A percentile compares a stretch with the other conserved stretches of the same genome.
phyloP scores from a whole-genome alignment of 2,329 filamentous ascomycete genomes.

The Ascocoryne sarcoides region DNA sequence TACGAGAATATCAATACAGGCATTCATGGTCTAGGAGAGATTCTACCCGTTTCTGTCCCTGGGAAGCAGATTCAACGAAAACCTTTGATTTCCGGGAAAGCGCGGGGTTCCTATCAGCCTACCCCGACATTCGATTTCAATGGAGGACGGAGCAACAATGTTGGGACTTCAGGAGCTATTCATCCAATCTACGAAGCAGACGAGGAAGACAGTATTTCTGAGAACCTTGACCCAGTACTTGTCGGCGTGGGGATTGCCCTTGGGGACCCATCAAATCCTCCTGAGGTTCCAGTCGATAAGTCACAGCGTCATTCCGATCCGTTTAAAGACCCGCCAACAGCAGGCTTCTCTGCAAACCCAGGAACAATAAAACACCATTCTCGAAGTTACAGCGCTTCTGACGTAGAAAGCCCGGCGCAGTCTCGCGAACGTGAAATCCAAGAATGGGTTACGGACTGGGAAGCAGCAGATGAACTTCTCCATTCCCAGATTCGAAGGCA shows the following conservation, averaged over 20 bases:
- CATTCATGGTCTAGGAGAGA: slow-evolving; percentile 15
- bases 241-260: slow-evolving; percentile 17
- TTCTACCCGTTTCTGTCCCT: slow-evolving; percentile 5
- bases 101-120: slow-evolving; percentile 31
- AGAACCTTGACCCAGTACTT: slow-evolving; percentile 2
- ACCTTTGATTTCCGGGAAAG: slow-evolving; percentile 29
- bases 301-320: slow-evolving; percentile 21
- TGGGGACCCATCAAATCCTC: slow-evolving; percentile 12
- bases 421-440: slow-evolving; percentile 28
- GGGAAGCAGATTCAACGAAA: slow-evolving; percentile 28
- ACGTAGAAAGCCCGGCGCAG: slow-evolving; percentile 19
- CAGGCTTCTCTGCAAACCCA: slow-evolving; percentile 6
- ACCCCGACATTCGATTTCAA: slow-evolving; percentile 35
- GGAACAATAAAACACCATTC: not conserved
- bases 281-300: slow-evolving; percentile 4
- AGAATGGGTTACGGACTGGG: slow-evolving; percentile 31
- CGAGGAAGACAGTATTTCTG: slow-evolving; percentile 30
- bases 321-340: slow-evolving; percentile 21
- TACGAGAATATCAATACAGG: slow-evolving; percentile 22
- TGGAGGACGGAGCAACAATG: slow-evolving; percentile 31
- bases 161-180: slow-evolving; percentile 42
- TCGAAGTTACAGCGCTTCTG: slow-evolving; percentile 11
- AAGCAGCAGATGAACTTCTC: slow-evolving; percentile 27
- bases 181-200: slow-evolving; percentile 58
- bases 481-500: slow-evolving; percentile 22